Evolutionary conservation across 306 rosid genomes (phyloP).

Genomic region (Pterocarpus santalinus): DNA sequence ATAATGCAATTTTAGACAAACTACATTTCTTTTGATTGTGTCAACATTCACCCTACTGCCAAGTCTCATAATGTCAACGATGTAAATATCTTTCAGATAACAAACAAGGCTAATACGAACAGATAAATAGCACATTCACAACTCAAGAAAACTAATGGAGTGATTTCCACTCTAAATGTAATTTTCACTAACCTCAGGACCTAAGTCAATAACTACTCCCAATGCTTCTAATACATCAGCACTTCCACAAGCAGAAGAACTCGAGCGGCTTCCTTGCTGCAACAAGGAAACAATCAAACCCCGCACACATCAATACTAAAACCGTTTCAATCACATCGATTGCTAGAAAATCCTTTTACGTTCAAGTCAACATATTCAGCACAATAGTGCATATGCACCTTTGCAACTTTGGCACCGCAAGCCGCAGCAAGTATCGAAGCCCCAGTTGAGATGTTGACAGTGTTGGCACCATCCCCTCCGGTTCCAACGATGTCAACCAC

Average conservation of each 20-base stretch:
- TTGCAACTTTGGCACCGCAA: slow-evolving; percentile 93
- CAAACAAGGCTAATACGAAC: slow-evolving; percentile 16
- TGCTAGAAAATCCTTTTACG: neutral
- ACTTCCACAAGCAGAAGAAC: slow-evolving; percentile 98
- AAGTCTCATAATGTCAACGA: slow-evolving; percentile 3
- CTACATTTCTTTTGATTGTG: neutral
- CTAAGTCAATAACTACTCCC: slow-evolving; percentile 77
- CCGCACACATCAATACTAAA: neutral
- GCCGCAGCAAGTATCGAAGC: slow-evolving; percentile 95
- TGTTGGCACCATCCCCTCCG: slow-evolving; percentile 95
- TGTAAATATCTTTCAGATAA: neutral
- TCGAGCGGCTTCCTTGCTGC: slow-evolving; percentile 97
- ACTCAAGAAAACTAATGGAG: slow-evolving; percentile 6
- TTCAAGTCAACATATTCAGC: neutral
- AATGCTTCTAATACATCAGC: slow-evolving; percentile 93
- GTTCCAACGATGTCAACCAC: slow-evolving; percentile 98
- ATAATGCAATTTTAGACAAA: neutral
- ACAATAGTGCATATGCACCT: slow-evolving; percentile 56
- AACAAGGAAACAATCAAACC: slow-evolving; percentile 13
- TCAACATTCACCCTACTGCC: neutral
- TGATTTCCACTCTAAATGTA: neutral
- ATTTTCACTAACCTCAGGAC: slow-evolving; percentile 66
- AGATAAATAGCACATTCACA: neutral
- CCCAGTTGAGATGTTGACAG: slow-evolving; percentile 93
- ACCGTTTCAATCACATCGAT: neutral